Evolutionary conservation across 768 basidiomycete species (phyloP).

Genomic region (Chalciporus sphaerocephalus): DNA sequence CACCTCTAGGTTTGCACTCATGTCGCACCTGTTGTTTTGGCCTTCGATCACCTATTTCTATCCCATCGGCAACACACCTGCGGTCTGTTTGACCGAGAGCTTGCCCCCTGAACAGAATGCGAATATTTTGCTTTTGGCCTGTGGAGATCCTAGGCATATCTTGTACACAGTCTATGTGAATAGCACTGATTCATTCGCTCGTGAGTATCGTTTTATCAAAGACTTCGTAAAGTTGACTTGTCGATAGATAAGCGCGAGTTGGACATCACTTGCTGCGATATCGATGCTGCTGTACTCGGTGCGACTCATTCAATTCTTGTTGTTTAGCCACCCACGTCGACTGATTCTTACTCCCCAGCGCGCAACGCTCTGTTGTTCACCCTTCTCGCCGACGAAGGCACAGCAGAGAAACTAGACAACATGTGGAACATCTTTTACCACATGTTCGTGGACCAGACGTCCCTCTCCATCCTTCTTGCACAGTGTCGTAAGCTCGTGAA

Average conservation of each 20-base stretch:
- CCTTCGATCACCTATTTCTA: slow-evolving; percentile 43
- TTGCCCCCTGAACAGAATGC: slow-evolving; percentile 39
- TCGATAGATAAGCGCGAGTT: slow-evolving; percentile 10
- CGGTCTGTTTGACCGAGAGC: slow-evolving; percentile 45
- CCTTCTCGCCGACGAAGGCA: slow-evolving; percentile 20
- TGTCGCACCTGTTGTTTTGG: slow-evolving; percentile 18
- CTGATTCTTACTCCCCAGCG: slow-evolving; percentile 11
- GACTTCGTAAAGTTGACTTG: not conserved
- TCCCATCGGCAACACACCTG: slow-evolving; percentile 55
- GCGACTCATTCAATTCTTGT: not conserved
- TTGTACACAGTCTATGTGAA: slow-evolving; percentile 41
- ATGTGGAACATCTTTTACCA: slow-evolving; percentile 30
- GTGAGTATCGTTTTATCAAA: slow-evolving; percentile 2
- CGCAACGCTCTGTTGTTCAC: slow-evolving; percentile 27
- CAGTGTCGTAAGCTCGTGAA: slow-evolving; percentile 28
- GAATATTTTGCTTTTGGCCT: slow-evolving; percentile 47
- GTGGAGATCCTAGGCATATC: slow-evolving; percentile 52
- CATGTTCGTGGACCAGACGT: slow-evolving; percentile 16
- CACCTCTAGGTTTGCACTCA: slow-evolving; percentile 2
- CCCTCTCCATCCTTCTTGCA: slow-evolving; percentile 15
- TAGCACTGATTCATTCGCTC: slow-evolving; percentile 1
- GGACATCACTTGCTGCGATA: slow-evolving; percentile 30
- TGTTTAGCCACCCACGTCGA: not conserved
- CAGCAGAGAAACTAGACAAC: slow-evolving; percentile 4
- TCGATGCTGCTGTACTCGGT: slow-evolving; percentile 27